phyloP scores from a whole-genome alignment of 768 basidiomycete species.

The Tulasnella sp. region DNA sequence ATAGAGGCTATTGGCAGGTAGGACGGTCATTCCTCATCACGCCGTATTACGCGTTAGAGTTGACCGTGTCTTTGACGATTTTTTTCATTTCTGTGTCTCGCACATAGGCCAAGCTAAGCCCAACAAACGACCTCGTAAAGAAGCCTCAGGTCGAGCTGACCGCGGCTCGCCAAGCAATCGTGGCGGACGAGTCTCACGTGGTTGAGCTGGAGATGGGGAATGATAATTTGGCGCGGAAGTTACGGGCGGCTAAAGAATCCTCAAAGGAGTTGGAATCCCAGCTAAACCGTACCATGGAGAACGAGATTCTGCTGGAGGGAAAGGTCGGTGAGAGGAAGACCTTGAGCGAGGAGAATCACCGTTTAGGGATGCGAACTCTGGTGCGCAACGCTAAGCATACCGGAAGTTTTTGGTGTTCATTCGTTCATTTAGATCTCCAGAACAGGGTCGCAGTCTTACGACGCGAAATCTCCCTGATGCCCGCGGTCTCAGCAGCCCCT shows the following conservation, averaged over 20 bases:
- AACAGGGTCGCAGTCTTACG: neutral
- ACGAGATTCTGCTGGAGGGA: conserved; percentile 46
- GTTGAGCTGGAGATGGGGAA: conserved; percentile 44
- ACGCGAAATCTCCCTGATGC: neutral
- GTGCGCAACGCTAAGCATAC: conserved; percentile 34
- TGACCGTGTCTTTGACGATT: neutral
- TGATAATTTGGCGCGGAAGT: conserved; percentile 47
- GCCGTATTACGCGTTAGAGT: neutral
- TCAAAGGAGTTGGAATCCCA: conserved; percentile 37
- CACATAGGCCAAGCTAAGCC: neutral
- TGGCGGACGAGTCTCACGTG: conserved; percentile 24
- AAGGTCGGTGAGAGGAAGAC: conserved; percentile 43
- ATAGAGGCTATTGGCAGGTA: conserved; percentile 39
- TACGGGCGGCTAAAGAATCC: conserved; percentile 37
- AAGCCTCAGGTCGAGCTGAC: conserved; percentile 43
- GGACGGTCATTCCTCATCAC: neutral
- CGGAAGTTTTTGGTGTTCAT: neutral
- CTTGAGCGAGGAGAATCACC: conserved; percentile 43
- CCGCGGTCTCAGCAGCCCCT: neutral
- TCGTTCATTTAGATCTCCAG: neutral
- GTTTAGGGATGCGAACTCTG: conserved; percentile 44
- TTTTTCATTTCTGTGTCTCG: neutral
- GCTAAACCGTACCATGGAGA: conserved; percentile 45
- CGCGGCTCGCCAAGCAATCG: conserved; percentile 31
- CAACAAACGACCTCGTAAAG: conserved; percentile 40